These are phyloP conservation scores for Tetrapisispora namnaoensis DNA, from an alignment of 805 yeast genomes.

Conservation along the genomic window DNA sequence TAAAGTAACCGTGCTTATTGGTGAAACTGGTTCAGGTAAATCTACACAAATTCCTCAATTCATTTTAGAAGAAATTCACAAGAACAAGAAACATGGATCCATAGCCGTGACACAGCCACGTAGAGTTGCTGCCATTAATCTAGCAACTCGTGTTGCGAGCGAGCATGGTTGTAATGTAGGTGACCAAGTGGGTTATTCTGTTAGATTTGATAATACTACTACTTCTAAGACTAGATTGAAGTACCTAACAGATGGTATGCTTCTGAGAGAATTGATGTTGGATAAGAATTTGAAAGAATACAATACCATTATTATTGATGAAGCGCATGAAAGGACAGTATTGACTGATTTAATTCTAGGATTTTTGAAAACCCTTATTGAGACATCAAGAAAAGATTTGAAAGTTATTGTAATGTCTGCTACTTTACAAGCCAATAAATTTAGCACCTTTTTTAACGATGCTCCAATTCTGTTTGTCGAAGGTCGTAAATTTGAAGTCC, in stretches of 20 bases:
- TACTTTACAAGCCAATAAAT: slow-evolving; percentile 78
- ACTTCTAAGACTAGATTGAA: slow-evolving; percentile 57
- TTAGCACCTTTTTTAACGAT: slow-evolving; percentile 62
- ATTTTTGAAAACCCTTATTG: slow-evolving; percentile 60
- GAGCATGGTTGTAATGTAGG: slow-evolving; percentile 76
- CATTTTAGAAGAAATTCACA: slow-evolving; percentile 38
- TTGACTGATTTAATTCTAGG: slow-evolving; percentile 86
- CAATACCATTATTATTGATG: slow-evolving; percentile 77
- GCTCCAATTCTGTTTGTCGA: slow-evolving; percentile 84
- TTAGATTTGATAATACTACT: slow-evolving; percentile 73
- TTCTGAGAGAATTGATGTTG: slow-evolving; percentile 79
- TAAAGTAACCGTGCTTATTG: slow-evolving; percentile 73
- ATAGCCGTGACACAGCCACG: slow-evolving; percentile 96
- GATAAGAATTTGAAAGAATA: slow-evolving; percentile 56
- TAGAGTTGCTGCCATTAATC: slow-evolving; percentile 91
- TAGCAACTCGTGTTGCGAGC: slow-evolving; percentile 86
- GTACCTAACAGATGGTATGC: slow-evolving; percentile 96
- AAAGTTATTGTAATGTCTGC: slow-evolving; percentile 90
- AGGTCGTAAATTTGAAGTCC: slow-evolving; percentile 83
- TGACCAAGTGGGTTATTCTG: slow-evolving; percentile 81
- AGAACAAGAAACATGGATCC: slow-evolving; percentile 33
- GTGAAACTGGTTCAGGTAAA: slow-evolving; percentile 97
- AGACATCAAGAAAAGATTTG: slow-evolving; percentile 42
- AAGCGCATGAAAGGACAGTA: slow-evolving; percentile 95
- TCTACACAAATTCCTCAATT: slow-evolving; percentile 96